Base-by-base conservation (phyloP, 345 rosid species). In the Microthlaspi erraticum region DNA sequence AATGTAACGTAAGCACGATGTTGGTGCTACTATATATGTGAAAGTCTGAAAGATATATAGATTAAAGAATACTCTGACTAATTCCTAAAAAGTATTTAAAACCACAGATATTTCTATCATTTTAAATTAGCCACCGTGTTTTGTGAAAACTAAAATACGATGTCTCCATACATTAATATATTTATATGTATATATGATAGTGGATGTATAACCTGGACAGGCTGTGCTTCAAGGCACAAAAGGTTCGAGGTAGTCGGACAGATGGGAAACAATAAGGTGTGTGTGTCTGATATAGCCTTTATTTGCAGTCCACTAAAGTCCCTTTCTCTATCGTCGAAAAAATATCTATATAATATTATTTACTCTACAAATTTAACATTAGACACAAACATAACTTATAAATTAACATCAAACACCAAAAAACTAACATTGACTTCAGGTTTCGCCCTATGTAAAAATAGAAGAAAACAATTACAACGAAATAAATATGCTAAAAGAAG, bases 171-270 rank as follows among this genome's bases (percentile, higher is more conserved):
- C 11, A 31, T 48, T 7, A 36, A 20, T 50, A 26, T 1, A 51
- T 33, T 2, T 42, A 49, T 57, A 57, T 50, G 41, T 41, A 1
- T 31, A 10, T 18, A 72, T 29, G 51, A 20, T 2, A 12, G 2
- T 64, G 50, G 57, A 65, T 63, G 51, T 66, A 49, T 65, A 23
- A 73, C 77, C 60, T 73, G 77, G 66, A 73, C 54, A 65, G 51
- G 5, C 60, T 64, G 71, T 64, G 66, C 11, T n/a, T 17, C 34
- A 39, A 73, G 72, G 77, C 52, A 56, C 77, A 73, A 65, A 14
- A 73, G 66, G 60, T 73, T 73, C 77, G 66, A 73, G 72, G 77
- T 56, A 73, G 77, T 72, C 64, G 64, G 71, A 73, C 65, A 73
- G 52, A 73, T 57, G 66, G 53, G 77, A 58, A 73, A 73, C 66